Evolutionary conservation across 1,139 yeast genomes (phyloP).

Genomic region (Blastobotrys serpentis): DNA sequence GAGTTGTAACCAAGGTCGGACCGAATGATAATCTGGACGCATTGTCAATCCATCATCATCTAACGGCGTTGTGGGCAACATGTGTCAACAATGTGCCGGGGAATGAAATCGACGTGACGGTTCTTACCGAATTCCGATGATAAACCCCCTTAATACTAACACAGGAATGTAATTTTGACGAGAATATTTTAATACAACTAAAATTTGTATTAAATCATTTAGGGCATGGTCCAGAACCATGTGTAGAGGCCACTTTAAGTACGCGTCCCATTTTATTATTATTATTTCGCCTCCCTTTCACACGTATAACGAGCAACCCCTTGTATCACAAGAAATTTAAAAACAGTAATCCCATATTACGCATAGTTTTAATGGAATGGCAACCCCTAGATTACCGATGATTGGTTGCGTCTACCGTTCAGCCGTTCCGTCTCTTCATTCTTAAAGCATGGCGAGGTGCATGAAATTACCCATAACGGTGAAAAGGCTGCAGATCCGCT

Average conservation of each 20-base stretch:
- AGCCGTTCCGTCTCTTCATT: neutral
- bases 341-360: neutral
- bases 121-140: constrained; percentile 3
- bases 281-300: neutral
- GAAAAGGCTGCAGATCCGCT: neutral
- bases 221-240: no score
- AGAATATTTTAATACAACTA: neutral
- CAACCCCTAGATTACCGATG: neutral
- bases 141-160: neutral
- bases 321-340: neutral
- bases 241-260: no score
- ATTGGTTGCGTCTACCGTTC: neutral
- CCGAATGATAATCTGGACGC: no score
- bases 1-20: no score
- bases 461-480: neutral
- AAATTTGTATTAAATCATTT: neutral
- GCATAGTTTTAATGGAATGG: neutral
- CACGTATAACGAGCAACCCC: neutral
- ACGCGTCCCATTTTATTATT: neutral
- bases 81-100: no score
- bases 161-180: neutral
- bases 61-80: no score
- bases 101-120: constrained; percentile 1
- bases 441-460: neutral
- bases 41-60: no score